Conservation (phyloP, 306 rosid species). For the Neltuma alba region DNA sequence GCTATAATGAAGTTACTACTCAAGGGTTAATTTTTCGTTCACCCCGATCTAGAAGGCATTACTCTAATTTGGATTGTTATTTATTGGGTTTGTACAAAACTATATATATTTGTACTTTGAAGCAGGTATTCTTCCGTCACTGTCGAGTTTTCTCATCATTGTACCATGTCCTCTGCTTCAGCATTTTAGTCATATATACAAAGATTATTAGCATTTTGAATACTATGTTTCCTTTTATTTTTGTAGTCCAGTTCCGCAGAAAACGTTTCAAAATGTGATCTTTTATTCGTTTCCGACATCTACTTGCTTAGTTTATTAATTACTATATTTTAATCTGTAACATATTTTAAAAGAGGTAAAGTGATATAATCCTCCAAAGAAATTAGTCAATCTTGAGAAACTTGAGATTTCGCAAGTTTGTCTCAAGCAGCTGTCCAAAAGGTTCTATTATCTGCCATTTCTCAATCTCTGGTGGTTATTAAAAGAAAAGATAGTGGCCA, state of each 20-base stretch:
- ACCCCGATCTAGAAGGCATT: background rate
- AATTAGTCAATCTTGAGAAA: slow-evolving; percentile 21
- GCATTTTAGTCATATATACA: background rate
- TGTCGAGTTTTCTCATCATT: background rate
- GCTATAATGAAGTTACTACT: slow-evolving; percentile 60
- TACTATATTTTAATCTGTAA: background rate
- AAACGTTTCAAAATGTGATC: background rate
- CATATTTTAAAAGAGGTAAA: background rate
- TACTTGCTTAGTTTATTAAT: background rate
- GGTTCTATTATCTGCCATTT: slow-evolving; percentile 8
- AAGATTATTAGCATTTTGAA: background rate
- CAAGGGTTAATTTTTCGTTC: slow-evolving; percentile 40
- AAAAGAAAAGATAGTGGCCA: background rate
- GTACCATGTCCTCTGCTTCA: slow-evolving; percentile 4
- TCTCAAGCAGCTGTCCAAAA: background rate
- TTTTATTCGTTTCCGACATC: background rate
- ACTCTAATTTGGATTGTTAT: slow-evolving; percentile 6
- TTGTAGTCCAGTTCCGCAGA: background rate
- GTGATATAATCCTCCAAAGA: slow-evolving; percentile 4
- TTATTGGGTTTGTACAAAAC: slow-evolving; percentile 31
- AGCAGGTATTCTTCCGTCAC: slow-evolving; percentile 21
- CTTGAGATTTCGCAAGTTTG: slow-evolving; percentile 20
- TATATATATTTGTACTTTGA: slow-evolving; percentile 28
- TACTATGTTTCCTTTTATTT: background rate
- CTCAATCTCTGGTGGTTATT: slow-evolving; percentile 17